Evolutionary conservation across 192 early-diverging fungal genomes (phyloP), one percentile per base, ranked within the genome.

Genomic region (Umbelopsis vinacea): DNA sequence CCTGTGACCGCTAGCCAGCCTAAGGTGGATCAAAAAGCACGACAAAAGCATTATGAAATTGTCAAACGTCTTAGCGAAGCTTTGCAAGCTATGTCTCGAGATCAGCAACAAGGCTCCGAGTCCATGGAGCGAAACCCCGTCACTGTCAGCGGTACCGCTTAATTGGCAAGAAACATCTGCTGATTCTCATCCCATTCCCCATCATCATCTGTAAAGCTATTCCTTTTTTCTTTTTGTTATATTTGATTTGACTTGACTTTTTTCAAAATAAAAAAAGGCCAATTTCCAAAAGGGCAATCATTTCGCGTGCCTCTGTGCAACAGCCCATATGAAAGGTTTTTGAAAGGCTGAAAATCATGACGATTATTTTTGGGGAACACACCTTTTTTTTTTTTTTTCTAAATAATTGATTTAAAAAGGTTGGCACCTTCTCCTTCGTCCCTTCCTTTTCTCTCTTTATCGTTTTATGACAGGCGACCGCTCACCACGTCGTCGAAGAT

Each of bases 11-110:
- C 11, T 6, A 43, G 40, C 40, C 40, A 43, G 5, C 5, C 26
- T 17, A 63, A 63, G 12, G 35, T 63, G 12, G 26, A 35, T 15
- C 26, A 63, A 26, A 12, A 63, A 19, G 15, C 35, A 17, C 57
- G 57, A 63, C 57, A 63, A 37, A 63, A 37, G 57, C 57, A 63
- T 63, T 63, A 63, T 12, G 3, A 63, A 29, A 22, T 63, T 14
- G 57, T 63, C 12, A 10, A 63, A 37, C 57, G 57, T 19, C 33
- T 63, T 8, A 63, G 57, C 26, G 33, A 63, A n/a, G 57, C 57
- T 29, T 63, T 63, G 7, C 29, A 63, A 12, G 57, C 57, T 26
- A 63, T 63, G 57, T 22, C 57, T 63, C 57, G 33, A 37, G 57
- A 63, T 2, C 57, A 35, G 35, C 15, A 29, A 33, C 2, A 19